Evolutionary conservation across 495 filamentous ascomycete species (phyloP).

Genomic region (Aspergillus sclerotioniger): DNA sequence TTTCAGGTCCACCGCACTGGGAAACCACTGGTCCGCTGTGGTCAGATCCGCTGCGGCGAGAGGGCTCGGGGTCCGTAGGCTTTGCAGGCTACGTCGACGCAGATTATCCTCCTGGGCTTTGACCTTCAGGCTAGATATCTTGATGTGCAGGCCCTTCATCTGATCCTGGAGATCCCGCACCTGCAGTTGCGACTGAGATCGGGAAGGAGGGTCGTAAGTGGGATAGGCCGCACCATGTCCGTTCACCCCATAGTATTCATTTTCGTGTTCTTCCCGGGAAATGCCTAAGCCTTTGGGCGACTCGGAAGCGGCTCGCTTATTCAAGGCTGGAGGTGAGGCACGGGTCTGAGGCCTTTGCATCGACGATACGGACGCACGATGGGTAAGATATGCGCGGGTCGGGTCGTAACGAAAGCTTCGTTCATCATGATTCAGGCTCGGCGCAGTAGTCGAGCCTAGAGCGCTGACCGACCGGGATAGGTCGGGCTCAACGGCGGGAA

Average conservation of each 20-base stretch:
- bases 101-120: slow-evolving; percentile 80
- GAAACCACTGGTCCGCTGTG: slow-evolving; percentile 74
- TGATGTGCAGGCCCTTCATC: slow-evolving; percentile 90
- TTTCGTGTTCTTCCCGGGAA: slow-evolving; percentile 23
- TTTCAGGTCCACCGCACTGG: slow-evolving; percentile 47
- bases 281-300: slow-evolving; percentile 34
- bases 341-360: slow-evolving; percentile 19
- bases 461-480: slow-evolving; percentile 43
- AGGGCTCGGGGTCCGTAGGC: slow-evolving; percentile 78
- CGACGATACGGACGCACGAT: slow-evolving; percentile 37
- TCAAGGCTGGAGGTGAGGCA: slow-evolving; percentile 9
- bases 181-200: slow-evolving; percentile 57
- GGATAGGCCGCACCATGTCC: slow-evolving; percentile 40
- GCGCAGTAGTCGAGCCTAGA: slow-evolving; percentile 38
- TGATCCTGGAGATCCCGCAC: slow-evolving; percentile 85
- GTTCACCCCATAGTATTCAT: slow-evolving; percentile 28
- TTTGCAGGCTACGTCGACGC: slow-evolving; percentile 79
- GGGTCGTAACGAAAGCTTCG: slow-evolving; percentile 43
- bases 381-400: slow-evolving; percentile 38
- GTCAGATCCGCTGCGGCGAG: slow-evolving; percentile 81
- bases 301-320: slow-evolving; percentile 22
- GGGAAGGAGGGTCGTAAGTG: slow-evolving; percentile 36
- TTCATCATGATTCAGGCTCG: slow-evolving; percentile 36
- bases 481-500: slow-evolving; percentile 26
- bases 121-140: slow-evolving; percentile 80